Percentiles rank a stretch among this genome's conserved stretches.
Evolutionary conservation across 441 rosid species (phyloP).

Genomic region (Brassica balearica): DNA sequence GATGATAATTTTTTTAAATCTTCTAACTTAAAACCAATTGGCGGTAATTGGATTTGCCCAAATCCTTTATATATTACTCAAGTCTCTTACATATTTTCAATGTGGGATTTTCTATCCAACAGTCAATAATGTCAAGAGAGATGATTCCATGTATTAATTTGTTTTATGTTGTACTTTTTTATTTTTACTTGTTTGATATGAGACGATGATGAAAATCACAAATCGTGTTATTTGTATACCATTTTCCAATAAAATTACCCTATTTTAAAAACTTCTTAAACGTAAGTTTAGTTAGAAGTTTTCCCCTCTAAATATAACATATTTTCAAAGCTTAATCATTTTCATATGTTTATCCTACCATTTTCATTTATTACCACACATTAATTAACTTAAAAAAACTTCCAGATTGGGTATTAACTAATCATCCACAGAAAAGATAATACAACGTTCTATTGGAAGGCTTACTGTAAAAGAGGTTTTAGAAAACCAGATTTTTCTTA

Average conservation of each 20-base stretch:
- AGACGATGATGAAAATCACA: neutral
- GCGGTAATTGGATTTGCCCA: too few relatives aligned
- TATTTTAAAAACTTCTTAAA: too few relatives aligned
- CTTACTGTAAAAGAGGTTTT: neutral
- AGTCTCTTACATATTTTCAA: too few relatives aligned
- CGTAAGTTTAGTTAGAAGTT: neutral
- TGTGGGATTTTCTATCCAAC: too few relatives aligned
- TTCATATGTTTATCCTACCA: neutral
- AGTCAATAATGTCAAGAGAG: too few relatives aligned
- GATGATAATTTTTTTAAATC: too few relatives aligned
- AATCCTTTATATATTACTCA: too few relatives aligned
- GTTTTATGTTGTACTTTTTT: neutral
- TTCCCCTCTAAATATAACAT: neutral
- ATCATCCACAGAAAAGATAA: neutral
- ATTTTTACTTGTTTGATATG: neutral
- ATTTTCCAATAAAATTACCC: neutral
- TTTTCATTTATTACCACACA: neutral
- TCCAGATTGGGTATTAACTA: neutral
- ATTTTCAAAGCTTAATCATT: neutral
- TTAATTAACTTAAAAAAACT: neutral
- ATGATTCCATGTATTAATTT: neutral
- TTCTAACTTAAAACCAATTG: too few relatives aligned
- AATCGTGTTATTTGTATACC: neutral
- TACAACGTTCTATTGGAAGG: slow-evolving; percentile 1
- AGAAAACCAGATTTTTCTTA: neutral